These are phyloP conservation scores for Tillandsia fasciculata DNA, from an alignment of 176 grass and related monocot species.

Conservation along the genomic window DNA sequence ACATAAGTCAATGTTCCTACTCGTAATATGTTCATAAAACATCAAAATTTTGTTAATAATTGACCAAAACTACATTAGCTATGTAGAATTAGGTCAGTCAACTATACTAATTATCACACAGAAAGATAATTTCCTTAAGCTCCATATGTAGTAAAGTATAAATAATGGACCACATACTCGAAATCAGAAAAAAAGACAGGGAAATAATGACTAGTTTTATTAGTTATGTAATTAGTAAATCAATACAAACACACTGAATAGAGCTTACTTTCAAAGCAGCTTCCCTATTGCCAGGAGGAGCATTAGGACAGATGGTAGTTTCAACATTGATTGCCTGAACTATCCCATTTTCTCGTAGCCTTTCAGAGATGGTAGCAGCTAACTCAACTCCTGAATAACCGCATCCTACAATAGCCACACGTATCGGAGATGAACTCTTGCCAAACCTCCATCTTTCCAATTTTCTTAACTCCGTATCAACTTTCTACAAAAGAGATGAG, in stretches of 20 bases:
- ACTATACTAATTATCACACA: too few relatives aligned
- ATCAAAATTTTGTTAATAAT: too few relatives aligned
- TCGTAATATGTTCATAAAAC: too few relatives aligned
- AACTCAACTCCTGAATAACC: conserved; percentile 96
- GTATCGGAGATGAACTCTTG: conserved; percentile 40
- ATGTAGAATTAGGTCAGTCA: too few relatives aligned
- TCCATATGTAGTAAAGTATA: too few relatives aligned
- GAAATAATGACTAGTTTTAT: neutral
- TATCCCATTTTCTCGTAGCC: conserved; percentile 68
- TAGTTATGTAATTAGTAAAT: too few relatives aligned
- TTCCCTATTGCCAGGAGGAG: conserved; percentile 76
- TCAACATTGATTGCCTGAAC: conserved; percentile 94
- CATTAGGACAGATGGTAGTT: conserved; percentile 66
- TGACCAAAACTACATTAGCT: too few relatives aligned
- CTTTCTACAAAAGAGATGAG: conserved; percentile 47
- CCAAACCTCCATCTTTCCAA: conserved; percentile 79
- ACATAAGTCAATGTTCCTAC: neutral
- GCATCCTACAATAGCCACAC: conserved; percentile 79
- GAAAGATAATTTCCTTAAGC: too few relatives aligned
- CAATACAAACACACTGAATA: neutral
- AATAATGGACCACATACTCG: too few relatives aligned
- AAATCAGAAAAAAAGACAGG: neutral
- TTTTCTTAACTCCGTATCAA: conserved; percentile 58
- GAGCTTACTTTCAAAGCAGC: conserved; percentile 73
- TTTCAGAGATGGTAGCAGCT: conserved; percentile 85